Conservation (phyloP, 495 filamentous ascomycete genomes). For the Penicillium steckii region DNA sequence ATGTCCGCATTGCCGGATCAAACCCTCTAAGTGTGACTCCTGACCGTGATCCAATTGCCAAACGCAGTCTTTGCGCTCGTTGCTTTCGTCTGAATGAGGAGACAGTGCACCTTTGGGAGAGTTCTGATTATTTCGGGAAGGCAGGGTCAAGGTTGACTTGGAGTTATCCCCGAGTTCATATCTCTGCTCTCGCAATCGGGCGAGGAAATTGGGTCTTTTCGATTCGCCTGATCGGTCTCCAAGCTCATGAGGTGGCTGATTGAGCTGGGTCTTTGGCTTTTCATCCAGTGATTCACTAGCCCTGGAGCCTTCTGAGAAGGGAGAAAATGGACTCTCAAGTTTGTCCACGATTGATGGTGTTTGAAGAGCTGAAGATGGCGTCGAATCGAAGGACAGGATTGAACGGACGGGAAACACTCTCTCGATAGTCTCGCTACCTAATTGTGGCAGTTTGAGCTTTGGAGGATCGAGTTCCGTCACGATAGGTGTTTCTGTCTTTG, state of each 20-base stretch:
- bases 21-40: slow-evolving; percentile 1
- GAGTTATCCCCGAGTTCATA: background rate
- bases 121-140: background rate
- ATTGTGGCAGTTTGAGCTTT: slow-evolving; percentile 22
- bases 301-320: slow-evolving; percentile 13
- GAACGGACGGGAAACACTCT: slow-evolving; percentile 29
- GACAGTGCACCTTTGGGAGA: background rate
- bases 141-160: background rate
- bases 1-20: slow-evolving; percentile 5
- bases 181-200: background rate
- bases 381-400: slow-evolving; percentile 23
- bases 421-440: slow-evolving; percentile 18
- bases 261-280: background rate
- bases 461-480: slow-evolving; percentile 17
- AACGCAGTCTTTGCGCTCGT: background rate
- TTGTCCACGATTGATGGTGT: slow-evolving; percentile 26
- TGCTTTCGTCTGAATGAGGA: background rate
- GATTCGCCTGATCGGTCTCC: background rate
- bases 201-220: background rate
- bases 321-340: slow-evolving; percentile 18
- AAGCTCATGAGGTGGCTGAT: background rate
- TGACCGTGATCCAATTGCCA: background rate
- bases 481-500: slow-evolving; percentile 18
- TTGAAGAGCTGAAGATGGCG: slow-evolving; percentile 22
- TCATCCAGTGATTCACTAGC: background rate